phyloP scores from a whole-genome alignment of 208 protist genomes.

The Phytomonas sp. region DNA sequence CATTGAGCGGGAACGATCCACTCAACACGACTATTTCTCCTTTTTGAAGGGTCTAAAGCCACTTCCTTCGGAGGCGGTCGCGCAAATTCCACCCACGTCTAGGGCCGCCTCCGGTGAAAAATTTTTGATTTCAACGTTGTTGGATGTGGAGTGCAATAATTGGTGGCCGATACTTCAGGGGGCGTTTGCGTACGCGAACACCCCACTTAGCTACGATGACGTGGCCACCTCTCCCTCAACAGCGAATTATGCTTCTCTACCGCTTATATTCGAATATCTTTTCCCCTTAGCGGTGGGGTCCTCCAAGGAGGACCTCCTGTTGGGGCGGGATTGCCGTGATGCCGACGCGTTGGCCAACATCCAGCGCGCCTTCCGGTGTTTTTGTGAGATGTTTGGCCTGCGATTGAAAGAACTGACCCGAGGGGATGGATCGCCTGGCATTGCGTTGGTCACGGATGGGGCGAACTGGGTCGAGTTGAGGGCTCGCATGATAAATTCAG shows the following conservation, averaged over 20 bases:
- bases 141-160: constrained; percentile 58
- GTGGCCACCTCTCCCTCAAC: not conserved
- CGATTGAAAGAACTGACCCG: constrained; percentile 16
- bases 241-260: constrained; percentile 7
- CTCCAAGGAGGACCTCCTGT: constrained; percentile 15
- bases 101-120: not conserved
- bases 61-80: constrained; percentile 13
- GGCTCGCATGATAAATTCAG: constrained; percentile 21
- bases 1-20: constrained; percentile 17
- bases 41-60: constrained; percentile 29
- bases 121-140: constrained; percentile 26
- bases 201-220: not conserved
- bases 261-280: constrained; percentile 24
- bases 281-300: constrained; percentile 18
- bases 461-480: constrained; percentile 55
- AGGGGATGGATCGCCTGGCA: not conserved
- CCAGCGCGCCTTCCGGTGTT: constrained; percentile 40
- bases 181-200: constrained; percentile 20
- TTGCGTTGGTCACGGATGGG: constrained; percentile 42
- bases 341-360: constrained; percentile 25
- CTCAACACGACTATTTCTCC: constrained; percentile 26
- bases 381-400: constrained; percentile 71
- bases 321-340: constrained; percentile 24
- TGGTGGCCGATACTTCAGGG: constrained; percentile 55
- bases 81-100: constrained; percentile 8